Conservation (phyloP, 768 basidiomycete species). For the Gautieria morchelliformis region DNA sequence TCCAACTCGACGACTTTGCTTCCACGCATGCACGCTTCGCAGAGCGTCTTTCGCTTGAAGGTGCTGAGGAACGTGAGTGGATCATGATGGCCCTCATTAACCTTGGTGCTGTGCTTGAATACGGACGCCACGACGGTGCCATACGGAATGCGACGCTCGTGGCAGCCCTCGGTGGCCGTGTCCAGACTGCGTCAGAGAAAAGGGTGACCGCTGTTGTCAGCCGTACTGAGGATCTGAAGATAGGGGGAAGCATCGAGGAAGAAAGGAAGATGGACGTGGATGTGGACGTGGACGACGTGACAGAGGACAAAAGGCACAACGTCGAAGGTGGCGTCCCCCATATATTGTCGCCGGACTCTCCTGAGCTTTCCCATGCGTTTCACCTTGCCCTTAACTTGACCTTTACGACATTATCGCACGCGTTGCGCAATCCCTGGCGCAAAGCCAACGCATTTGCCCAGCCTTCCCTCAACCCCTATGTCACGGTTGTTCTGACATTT, state of each 20-base stretch:
- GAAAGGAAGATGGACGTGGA: constrained; percentile 61
- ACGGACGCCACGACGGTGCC: constrained; percentile 54
- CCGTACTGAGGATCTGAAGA: constrained; percentile 5
- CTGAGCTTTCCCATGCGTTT: constrained; percentile 56
- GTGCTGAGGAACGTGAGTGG: constrained; percentile 81
- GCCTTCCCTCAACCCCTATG: constrained; percentile 71
- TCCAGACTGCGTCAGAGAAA: neutral
- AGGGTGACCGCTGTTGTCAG: constrained; percentile 5
- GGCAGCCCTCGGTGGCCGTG: constrained; percentile 1
- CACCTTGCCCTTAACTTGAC: constrained; percentile 70
- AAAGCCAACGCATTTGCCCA: constrained; percentile 47
- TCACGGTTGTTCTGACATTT: constrained; percentile 82
- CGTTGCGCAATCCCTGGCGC: constrained; percentile 54
- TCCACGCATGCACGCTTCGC: constrained; percentile 75
- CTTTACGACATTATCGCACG: constrained; percentile 66
- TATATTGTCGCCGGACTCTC: constrained; percentile 15
- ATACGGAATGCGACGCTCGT: constrained; percentile 1
- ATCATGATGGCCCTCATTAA: constrained; percentile 93
- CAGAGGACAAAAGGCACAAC: constrained; percentile 20
- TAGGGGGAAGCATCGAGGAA: constrained; percentile 25
- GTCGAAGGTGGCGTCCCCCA: constrained; percentile 13
- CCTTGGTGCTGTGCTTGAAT: constrained; percentile 75
- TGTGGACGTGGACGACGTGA: constrained; percentile 20
- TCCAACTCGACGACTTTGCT: constrained; percentile 86
- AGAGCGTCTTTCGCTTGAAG: constrained; percentile 78